phyloP scores from a whole-genome alignment of 2,329 filamentous ascomycete genomes.

The Aspergillus novofumigatus region DNA sequence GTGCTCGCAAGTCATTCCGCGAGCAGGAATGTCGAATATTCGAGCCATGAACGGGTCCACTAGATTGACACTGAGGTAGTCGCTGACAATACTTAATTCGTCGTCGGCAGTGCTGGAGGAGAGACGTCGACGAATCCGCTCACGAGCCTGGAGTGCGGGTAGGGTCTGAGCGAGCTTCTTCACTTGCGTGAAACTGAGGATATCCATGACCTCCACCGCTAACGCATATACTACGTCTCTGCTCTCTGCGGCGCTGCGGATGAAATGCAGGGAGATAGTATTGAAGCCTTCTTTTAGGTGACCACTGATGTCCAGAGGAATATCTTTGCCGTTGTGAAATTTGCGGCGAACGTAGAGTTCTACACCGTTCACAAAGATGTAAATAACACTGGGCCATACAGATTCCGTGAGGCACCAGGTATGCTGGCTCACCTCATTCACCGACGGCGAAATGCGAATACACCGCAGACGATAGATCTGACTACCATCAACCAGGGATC shows the following conservation, averaged over 20 bases:
- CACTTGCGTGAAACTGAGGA: constrained; percentile 43
- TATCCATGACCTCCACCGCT: constrained; percentile 66
- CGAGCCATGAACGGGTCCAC: constrained; percentile 62
- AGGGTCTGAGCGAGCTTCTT: constrained; percentile 38
- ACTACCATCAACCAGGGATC: constrained; percentile 48
- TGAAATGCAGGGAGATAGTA: constrained; percentile 50
- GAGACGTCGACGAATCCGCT: constrained; percentile 54
- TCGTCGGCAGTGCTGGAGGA: constrained; percentile 48
- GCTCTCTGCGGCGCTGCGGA: constrained; percentile 38
- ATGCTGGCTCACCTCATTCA: constrained; percentile 37
- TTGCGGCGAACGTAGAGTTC: constrained; percentile 61
- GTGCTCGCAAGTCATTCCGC: constrained; percentile 67
- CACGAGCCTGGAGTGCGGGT: constrained; percentile 48
- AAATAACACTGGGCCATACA: constrained; percentile 67
- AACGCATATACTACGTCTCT: constrained; percentile 50
- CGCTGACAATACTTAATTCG: constrained; percentile 57
- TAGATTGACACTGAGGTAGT: constrained; percentile 59
- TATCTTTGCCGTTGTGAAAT: constrained; percentile 67
- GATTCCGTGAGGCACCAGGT: constrained; percentile 63
- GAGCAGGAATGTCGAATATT: constrained; percentile 68
- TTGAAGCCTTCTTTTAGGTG: constrained; percentile 60
- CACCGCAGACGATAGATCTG: constrained; percentile 67
- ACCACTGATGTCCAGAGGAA: constrained; percentile 69
- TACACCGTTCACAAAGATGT: constrained; percentile 62
- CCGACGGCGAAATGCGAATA: constrained; percentile 42